Evolutionary conservation across 495 filamentous ascomycete species (phyloP).

Genomic region (Aspergillus sclerotiicarbonarius): DNA sequence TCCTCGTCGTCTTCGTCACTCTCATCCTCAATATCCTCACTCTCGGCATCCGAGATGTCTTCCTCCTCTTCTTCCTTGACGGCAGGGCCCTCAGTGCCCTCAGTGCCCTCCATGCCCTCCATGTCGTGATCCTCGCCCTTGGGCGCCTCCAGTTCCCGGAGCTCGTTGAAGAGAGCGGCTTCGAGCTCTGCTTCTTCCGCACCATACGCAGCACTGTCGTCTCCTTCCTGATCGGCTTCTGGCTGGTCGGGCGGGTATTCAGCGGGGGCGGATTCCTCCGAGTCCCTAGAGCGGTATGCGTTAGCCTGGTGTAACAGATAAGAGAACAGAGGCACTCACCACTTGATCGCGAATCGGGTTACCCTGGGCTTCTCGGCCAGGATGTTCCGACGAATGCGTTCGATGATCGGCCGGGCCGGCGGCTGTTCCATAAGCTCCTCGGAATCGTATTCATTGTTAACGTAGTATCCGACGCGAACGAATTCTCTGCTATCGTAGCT

Average conservation of each 20-base stretch:
- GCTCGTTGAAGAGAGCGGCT: conserved; percentile 55
- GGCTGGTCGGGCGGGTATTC: conserved; percentile 98
- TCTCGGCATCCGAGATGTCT: conserved; percentile 79
- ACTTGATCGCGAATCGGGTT: conserved; percentile 98
- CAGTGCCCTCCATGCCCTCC: conserved; percentile 62
- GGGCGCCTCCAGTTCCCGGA: conserved; percentile 51
- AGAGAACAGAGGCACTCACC: conserved; percentile 53
- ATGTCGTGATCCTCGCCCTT: conserved; percentile 75
- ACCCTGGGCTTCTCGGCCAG: conserved; percentile 96
- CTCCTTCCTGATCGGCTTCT: conserved; percentile 78
- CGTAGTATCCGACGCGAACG: conserved; percentile 97
- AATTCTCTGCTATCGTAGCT: conserved; percentile 96
- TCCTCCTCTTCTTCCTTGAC: conserved; percentile 67
- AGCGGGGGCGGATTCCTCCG: conserved; percentile 89
- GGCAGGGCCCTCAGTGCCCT: conserved; percentile 38
- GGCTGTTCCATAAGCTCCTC: conserved; percentile 86
- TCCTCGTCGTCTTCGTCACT: conserved; percentile 87
- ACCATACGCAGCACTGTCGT: conserved; percentile 83
- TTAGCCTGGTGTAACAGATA: background rate
- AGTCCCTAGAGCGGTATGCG: conserved; percentile 63
- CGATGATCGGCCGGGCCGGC: conserved; percentile 85
- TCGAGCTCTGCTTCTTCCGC: conserved; percentile 64
- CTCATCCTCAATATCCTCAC: conserved; percentile 94
- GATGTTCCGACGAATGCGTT: conserved; percentile 86
- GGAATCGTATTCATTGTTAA: conserved; percentile 96